These are phyloP conservation scores for Cutaneotrichosporon cutaneum DNA, from an alignment of 1,284 basidiomycete species.

Conservation along the genomic window DNA sequence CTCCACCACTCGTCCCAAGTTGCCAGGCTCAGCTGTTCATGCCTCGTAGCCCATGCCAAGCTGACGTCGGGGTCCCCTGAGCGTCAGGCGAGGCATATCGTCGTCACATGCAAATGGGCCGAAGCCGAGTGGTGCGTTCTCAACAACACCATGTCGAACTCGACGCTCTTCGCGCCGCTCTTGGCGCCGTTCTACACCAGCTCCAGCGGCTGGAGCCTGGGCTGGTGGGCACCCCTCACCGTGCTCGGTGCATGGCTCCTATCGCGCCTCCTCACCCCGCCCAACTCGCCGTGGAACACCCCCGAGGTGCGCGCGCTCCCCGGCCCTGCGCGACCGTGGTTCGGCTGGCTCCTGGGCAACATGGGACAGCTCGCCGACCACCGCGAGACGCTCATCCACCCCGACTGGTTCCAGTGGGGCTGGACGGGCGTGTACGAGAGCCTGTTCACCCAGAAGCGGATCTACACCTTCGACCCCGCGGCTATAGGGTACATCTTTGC, in stretches of 20 bases:
- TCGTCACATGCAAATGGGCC: background rate
- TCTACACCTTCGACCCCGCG: conserved; percentile 63
- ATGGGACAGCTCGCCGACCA: background rate
- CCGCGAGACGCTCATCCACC: conserved; percentile 11
- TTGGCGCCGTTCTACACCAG: too few relatives aligned
- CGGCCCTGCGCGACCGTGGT: conserved; percentile 15
- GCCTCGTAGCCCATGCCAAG: too few relatives aligned
- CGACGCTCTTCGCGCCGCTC: background rate
- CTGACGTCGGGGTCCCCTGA: too few relatives aligned
- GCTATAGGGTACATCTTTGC: conserved; percentile 64
- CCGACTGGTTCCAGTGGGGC: conserved; percentile 15
- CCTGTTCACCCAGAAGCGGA: conserved; percentile 45
- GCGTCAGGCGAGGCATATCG: too few relatives aligned
- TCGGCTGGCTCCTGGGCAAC: conserved; percentile 12
- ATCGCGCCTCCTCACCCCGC: background rate
- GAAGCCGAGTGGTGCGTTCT: background rate
- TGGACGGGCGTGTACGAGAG: conserved; percentile 30
- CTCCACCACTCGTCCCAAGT: too few relatives aligned
- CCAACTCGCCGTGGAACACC: background rate
- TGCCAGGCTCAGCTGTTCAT: too few relatives aligned
- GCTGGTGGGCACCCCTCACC: background rate
- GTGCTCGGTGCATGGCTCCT: background rate
- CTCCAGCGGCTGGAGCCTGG: background rate
- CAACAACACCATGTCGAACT: background rate
- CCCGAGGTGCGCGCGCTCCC: conserved; percentile 16